phyloP scores from a whole-genome alignment of 2,329 filamentous ascomycete genomes.

The Podosphaera fusca region DNA sequence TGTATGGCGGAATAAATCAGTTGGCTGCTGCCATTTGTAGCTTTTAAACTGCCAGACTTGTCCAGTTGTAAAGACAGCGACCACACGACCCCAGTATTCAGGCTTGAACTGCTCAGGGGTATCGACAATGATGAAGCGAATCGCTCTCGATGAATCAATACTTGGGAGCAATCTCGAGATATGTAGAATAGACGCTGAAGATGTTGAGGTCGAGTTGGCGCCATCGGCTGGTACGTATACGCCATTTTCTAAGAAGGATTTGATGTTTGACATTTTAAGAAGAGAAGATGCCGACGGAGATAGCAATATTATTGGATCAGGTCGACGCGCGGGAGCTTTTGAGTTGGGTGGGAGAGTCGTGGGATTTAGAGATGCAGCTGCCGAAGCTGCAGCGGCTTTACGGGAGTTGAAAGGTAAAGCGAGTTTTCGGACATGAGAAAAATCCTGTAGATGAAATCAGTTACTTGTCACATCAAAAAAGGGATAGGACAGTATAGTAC shows the following conservation, averaged over 20 bases:
- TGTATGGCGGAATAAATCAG: conserved; percentile 74
- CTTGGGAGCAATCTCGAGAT: conserved; percentile 54
- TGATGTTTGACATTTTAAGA: conserved; percentile 86
- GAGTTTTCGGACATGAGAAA: conserved; percentile 76
- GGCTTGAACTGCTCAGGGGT: conserved; percentile 87
- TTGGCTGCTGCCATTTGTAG: conserved; percentile 83
- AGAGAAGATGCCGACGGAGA: conserved; percentile 89
- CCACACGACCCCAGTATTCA: conserved; percentile 88
- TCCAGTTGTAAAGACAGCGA: conserved; percentile 91
- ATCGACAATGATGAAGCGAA: conserved; percentile 91
- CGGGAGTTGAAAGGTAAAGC: conserved; percentile 53
- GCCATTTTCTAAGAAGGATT: conserved; percentile 73
- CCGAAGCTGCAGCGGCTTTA: conserved; percentile 23
- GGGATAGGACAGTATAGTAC: conserved; percentile 25
- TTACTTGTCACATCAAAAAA: not conserved
- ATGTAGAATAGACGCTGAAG: conserved; percentile 55
- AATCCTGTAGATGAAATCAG: conserved; percentile 40
- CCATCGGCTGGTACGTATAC: conserved; percentile 53
- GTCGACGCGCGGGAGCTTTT: conserved; percentile 26
- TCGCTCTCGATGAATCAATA: conserved; percentile 45
- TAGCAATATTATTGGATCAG: conserved; percentile 82
- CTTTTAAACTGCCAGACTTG: conserved; percentile 97
- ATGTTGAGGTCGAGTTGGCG: conserved; percentile 33
- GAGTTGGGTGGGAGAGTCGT: conserved; percentile 30
- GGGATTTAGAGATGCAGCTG: conserved; percentile 18